phyloP scores from a whole-genome alignment of 495 filamentous ascomycete genomes.

The Lasiosphaeris hirsuta region DNA sequence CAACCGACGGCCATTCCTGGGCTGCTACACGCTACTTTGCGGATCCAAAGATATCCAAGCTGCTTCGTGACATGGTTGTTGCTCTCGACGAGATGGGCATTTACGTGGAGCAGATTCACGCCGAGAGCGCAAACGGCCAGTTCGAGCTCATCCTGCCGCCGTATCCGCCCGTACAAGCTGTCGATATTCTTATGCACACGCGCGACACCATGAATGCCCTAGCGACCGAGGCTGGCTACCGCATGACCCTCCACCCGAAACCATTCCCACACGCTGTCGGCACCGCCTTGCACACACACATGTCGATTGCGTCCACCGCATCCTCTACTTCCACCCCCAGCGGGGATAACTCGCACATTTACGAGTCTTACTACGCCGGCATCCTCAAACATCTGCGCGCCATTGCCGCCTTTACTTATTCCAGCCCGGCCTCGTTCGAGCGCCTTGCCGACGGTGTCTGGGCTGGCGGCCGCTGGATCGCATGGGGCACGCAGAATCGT shows the following conservation, averaged over 20 bases:
- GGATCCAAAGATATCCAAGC: constrained; percentile 49
- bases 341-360: constrained; percentile 37
- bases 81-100: constrained; percentile 60
- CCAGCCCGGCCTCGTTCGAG: constrained; percentile 57
- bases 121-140: constrained; percentile 71
- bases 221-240: constrained; percentile 56
- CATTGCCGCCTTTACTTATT: constrained; percentile 64
- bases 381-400: constrained; percentile 60
- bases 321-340: not conserved
- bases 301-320: constrained; percentile 52
- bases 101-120: constrained; percentile 68
- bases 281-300: constrained; percentile 65
- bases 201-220: constrained; percentile 63
- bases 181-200: constrained; percentile 70
- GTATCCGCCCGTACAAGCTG: constrained; percentile 59
- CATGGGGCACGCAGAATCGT: constrained; percentile 75
- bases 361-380: constrained; percentile 62
- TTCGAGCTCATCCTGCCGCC: constrained; percentile 78
- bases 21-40: constrained; percentile 55
- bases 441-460: constrained; percentile 64
- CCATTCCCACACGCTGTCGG: constrained; percentile 58
- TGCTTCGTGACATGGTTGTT: constrained; percentile 61
- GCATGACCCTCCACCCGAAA: constrained; percentile 76
- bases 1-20: constrained; percentile 59
- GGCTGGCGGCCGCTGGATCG: constrained; percentile 70